Conservation (phyloP, 2,329 filamentous ascomycete species). For the Eutypella sp. region DNA sequence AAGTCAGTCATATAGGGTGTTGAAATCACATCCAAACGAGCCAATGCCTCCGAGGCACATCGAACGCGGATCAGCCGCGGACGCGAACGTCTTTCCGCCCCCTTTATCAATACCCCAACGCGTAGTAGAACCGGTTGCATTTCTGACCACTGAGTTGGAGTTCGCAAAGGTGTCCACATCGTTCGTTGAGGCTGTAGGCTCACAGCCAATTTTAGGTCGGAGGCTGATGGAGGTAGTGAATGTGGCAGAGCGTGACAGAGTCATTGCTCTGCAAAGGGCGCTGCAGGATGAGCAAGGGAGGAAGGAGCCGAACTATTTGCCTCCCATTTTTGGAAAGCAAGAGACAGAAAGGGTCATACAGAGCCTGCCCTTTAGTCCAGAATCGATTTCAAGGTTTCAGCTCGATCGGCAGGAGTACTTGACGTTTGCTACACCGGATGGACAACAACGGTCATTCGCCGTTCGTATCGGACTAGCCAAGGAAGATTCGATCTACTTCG, state of each 20-base stretch:
- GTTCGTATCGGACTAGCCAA: conserved; percentile 54
- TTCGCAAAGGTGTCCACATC: conserved; percentile 51
- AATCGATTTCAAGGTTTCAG: conserved; percentile 48
- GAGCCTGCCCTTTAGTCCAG: conserved; percentile 46
- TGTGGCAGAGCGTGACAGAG: conserved; percentile 46
- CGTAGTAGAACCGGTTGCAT: conserved; percentile 49
- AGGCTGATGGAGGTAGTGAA: conserved; percentile 51
- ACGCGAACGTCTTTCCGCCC: conserved; percentile 44
- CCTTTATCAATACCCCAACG: conserved; percentile 37
- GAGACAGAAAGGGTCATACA: conserved; percentile 53
- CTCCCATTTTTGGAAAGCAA: conserved; percentile 54
- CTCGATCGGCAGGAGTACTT: conserved; percentile 52
- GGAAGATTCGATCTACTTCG: conserved; percentile 57
- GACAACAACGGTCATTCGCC: conserved; percentile 44
- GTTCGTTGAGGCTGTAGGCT: conserved; percentile 52
- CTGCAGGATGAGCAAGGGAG: conserved; percentile 54
- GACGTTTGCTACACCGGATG: conserved; percentile 47
- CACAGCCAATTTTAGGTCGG: conserved; percentile 40
- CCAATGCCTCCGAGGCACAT: conserved; percentile 43
- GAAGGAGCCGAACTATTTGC: conserved; percentile 58
- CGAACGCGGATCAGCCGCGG: conserved; percentile 44
- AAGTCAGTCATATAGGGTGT: conserved; percentile 44
- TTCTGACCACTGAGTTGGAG: conserved; percentile 54
- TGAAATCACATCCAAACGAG: conserved; percentile 51
- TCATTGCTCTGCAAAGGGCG: conserved; percentile 43